Evolutionary conservation across 371 early-diverging fungal genomes (phyloP).

Genomic region (Actinomortierella wolfii): DNA sequence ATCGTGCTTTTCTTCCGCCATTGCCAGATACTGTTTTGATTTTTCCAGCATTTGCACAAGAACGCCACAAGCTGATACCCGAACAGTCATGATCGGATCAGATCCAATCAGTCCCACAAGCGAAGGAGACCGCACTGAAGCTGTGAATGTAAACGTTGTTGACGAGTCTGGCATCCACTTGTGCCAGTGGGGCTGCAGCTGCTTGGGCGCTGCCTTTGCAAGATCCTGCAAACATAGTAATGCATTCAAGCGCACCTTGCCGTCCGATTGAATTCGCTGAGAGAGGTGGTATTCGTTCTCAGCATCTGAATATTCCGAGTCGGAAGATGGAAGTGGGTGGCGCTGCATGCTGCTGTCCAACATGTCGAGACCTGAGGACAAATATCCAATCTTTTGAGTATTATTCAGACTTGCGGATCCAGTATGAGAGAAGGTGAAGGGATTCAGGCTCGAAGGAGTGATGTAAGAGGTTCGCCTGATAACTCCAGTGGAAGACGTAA

Average conservation of each 20-base stretch:
- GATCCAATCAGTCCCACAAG: constrained; percentile 22
- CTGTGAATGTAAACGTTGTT: constrained; percentile 9
- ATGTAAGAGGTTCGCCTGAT: constrained; percentile 31
- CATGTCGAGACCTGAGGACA: no score
- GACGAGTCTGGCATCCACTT: constrained; percentile 31
- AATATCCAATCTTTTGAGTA: no score
- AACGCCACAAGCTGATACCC: constrained; percentile 29
- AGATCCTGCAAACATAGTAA: constrained; percentile 32
- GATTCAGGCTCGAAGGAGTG: constrained; percentile 1
- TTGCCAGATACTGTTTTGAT: constrained; percentile 40
- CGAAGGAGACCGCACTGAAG: constrained; percentile 22
- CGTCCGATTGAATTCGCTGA: constrained; percentile 32
- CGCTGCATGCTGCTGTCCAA: no score
- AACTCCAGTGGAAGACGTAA: constrained; percentile 14
- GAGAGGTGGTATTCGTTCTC: constrained; percentile 22
- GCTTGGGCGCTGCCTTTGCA: constrained; percentile 29
- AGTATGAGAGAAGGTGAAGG: constrained; percentile 1
- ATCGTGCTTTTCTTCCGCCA: constrained; percentile 42
- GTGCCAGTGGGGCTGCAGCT: constrained; percentile 42
- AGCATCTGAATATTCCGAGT: constrained; percentile 41
- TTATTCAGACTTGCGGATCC: no score
- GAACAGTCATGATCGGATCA: constrained; percentile 32
- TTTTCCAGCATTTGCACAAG: constrained; percentile 32
- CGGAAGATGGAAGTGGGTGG: constrained; percentile 25
- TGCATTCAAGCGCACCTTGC: constrained; percentile 42